Conservation (phyloP, 1,284 basidiomycete species). For the Ceratobasidium sp. region DNA sequence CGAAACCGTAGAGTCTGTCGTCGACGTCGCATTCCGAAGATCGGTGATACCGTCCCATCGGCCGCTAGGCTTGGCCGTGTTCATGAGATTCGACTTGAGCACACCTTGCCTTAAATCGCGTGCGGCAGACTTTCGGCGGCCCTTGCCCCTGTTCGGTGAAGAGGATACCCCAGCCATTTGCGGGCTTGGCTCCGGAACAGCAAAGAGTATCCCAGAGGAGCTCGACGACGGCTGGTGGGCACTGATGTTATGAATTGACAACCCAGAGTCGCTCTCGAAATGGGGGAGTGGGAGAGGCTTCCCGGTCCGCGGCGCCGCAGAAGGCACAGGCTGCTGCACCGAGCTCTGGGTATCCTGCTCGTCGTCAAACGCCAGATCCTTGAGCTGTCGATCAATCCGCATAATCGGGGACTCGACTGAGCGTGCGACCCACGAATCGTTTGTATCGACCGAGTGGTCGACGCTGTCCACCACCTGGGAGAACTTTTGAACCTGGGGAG, state of each 20-base stretch:
- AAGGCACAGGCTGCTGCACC: constrained; percentile 14
- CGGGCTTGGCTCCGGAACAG: constrained; percentile 32
- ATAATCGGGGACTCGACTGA: constrained; percentile 81
- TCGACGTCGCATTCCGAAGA: constrained; percentile 20
- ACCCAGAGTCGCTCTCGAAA: constrained; percentile 43
- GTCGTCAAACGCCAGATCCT: constrained; percentile 64
- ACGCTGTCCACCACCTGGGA: constrained; percentile 56
- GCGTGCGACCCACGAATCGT: constrained; percentile 64
- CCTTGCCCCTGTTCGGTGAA: constrained; percentile 57
- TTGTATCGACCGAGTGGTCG: constrained; percentile 58
- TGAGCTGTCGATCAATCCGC: constrained; percentile 74
- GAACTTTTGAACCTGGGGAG: constrained; percentile 65
- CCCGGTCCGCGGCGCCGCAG: not conserved
- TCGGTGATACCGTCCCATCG: constrained; percentile 41
- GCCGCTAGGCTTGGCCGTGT: constrained; percentile 27
- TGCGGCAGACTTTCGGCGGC: constrained; percentile 57
- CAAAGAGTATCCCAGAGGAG: constrained; percentile 48
- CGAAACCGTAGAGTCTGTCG: constrained; percentile 32
- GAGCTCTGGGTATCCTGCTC: constrained; percentile 42
- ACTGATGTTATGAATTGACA: constrained; percentile 31
- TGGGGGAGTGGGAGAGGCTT: constrained; percentile 10
- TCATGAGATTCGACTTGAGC: constrained; percentile 42
- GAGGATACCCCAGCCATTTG: constrained; percentile 36
- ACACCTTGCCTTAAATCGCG: constrained; percentile 35
- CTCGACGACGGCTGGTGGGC: constrained; percentile 30